Base-by-base conservation (phyloP, 164 flowering plant genomes). In the Nymphaea colorata region DNA sequence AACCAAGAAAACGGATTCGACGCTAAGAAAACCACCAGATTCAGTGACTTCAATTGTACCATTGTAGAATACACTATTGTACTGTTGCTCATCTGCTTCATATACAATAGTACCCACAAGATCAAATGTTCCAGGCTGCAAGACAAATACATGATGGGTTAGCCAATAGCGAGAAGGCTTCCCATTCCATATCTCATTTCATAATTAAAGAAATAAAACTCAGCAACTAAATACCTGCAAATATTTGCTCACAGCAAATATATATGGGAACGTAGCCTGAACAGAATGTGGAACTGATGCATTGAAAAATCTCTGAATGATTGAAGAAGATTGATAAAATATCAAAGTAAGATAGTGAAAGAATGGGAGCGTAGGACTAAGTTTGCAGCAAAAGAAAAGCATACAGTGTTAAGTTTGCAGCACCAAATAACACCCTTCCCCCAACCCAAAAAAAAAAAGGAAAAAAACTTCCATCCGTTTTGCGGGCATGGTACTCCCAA, bases 21-120 rank as follows among this genome's bases (percentile, higher is more conserved):
- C 72, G 74, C 89, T 91, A 68, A 94, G 73, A 69, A 78, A 75
- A 64, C 84, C 87, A 75, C 92, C 86, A 72, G 90, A 76, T 71
- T 94, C 97, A 71, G 82, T 86, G 76, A 90, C 99, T 84, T 94
- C 99, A 74, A 94, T 76, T 44, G 99, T 91, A 51, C 99, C 96
- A 79, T 94, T 91, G 71, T 82, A 94, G 78, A 91, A 91, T 64
- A 84, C 78, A 68, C 77, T 91, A 72, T 88, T 93, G 72, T 86
- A 85, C 4, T 82, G 88, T 6, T 80, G 76, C 74, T 90, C 85
- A 65, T 94, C 96, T 64, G 91, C 86, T 79, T 94, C 96, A 79
- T 91, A 94, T 65, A 88, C 66, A 68, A 94, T 84, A 59, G 85
- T 82, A 66, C 93, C 97, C 64, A 87, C 97, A 71, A 94, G 93